Evolutionary conservation across 2,329 filamentous ascomycete genomes (phyloP).

Genomic region (Stagonosporopsis vannaccii): DNA sequence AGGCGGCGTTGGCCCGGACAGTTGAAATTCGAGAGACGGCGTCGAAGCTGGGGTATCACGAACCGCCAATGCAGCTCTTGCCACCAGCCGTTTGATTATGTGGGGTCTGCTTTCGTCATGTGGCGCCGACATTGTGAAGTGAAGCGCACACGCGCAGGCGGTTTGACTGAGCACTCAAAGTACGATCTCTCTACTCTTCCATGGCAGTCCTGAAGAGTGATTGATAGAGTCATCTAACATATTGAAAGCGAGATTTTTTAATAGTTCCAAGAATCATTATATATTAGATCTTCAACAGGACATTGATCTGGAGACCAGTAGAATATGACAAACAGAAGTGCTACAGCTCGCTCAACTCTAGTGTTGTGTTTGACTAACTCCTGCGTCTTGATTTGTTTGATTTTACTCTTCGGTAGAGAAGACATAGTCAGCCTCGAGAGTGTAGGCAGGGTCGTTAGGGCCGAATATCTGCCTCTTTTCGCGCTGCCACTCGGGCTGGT

Average conservation of each 20-base stretch:
- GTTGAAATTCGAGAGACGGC: neutral
- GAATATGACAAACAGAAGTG: neutral
- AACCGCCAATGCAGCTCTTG: neutral
- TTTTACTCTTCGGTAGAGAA: slow-evolving; percentile 47
- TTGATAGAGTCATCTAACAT: neutral
- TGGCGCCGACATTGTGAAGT: slow-evolving; percentile 6
- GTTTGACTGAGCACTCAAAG: neutral
- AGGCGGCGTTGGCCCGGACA: neutral
- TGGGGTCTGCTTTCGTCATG: neutral
- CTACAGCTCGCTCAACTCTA: neutral
- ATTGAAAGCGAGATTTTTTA: neutral
- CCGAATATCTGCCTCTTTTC: slow-evolving; percentile 60
- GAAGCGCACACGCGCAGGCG: neutral
- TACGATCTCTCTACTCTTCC: too few relatives aligned
- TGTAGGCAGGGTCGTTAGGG: slow-evolving; percentile 53
- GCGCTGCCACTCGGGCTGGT: slow-evolving; percentile 86
- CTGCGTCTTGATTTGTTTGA: neutral
- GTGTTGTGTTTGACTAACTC: neutral
- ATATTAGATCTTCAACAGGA: slow-evolving; percentile 8
- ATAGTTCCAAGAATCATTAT: neutral
- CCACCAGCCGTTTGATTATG: neutral
- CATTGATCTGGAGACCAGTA: neutral
- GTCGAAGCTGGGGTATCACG: neutral
- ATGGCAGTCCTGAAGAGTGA: neutral
- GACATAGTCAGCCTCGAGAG: slow-evolving; percentile 54